These are phyloP conservation scores for Aspergillus persii DNA, from an alignment of 2,329 filamentous ascomycete genomes.

Conservation along the genomic window DNA sequence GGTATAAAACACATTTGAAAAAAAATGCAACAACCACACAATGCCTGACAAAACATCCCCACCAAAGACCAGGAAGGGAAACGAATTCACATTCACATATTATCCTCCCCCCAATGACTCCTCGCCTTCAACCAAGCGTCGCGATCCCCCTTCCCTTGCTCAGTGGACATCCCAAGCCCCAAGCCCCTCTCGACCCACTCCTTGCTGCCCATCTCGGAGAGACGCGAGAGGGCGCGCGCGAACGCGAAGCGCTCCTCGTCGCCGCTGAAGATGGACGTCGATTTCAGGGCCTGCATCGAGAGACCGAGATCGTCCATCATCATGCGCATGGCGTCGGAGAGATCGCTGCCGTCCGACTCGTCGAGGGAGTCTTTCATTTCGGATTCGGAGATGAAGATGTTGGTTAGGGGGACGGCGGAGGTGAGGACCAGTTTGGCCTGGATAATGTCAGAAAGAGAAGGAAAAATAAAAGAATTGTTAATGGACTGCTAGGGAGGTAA, in stretches of 20 bases:
- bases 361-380: slow-evolving; percentile 63
- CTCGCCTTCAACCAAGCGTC: slow-evolving; percentile 50
- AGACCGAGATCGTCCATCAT: slow-evolving; percentile 86
- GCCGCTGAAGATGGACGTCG: slow-evolving; percentile 81
- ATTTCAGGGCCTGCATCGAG: slow-evolving; percentile 81
- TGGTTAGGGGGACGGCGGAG: slow-evolving; percentile 75
- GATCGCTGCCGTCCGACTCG: slow-evolving; percentile 47
- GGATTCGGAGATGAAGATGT: slow-evolving; percentile 76
- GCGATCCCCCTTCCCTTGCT: slow-evolving; percentile 45
- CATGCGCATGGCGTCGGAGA: slow-evolving; percentile 70
- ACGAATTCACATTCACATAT: slow-evolving; percentile 28
- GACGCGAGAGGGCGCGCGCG: slow-evolving; percentile 76
- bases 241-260: slow-evolving; percentile 98
- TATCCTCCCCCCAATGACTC: slow-evolving; percentile 52
- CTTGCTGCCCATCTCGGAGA: slow-evolving; percentile 89
- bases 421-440: slow-evolving; percentile 95
- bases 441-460: background rate
- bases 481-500: background rate
- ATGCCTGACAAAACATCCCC: background rate
- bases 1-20: background rate
- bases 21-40: background rate
- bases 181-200: slow-evolving; percentile 88
- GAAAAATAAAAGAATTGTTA: background rate
- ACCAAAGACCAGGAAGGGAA: no score
- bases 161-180: slow-evolving; percentile 46